These are phyloP conservation scores for Helicostylum pulchrum DNA, from an alignment of 192 early-diverging fungal species.

Conservation along the genomic window DNA sequence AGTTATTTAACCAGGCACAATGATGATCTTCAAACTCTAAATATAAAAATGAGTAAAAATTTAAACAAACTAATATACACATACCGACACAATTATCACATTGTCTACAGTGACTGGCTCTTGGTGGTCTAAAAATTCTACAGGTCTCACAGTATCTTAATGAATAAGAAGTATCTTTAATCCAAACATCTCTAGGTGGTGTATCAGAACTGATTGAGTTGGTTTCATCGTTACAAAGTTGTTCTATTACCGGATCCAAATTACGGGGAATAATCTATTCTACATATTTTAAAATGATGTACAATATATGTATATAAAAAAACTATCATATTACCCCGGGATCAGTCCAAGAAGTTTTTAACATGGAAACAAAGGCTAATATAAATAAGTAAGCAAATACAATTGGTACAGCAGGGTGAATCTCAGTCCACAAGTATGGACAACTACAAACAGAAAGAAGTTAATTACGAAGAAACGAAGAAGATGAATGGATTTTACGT, in stretches of 20 bases:
- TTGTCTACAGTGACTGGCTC: constrained; percentile 81
- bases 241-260: constrained; percentile 56
- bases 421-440: constrained; percentile 59
- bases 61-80: neutral
- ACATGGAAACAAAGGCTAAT: constrained; percentile 61
- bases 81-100: constrained; percentile 89
- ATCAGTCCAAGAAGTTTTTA: constrained; percentile 72
- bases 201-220: constrained; percentile 33
- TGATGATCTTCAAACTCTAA: constrained; percentile 82
- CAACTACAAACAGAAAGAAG: constrained; percentile 41
- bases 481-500: constrained; percentile 31
- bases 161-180: constrained; percentile 58
- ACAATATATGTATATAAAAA: neutral
- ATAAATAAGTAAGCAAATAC: constrained; percentile 66
- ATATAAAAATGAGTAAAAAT: neutral
- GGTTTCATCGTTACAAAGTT: constrained; percentile 35
- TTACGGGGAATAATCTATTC: constrained; percentile 65
- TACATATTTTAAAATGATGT: neutral
- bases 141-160: constrained; percentile 93
- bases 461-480: neutral
- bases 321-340: constrained; percentile 47
- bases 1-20: constrained; percentile 95
- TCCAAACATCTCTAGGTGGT: constrained; percentile 53
- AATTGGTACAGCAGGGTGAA: constrained; percentile 61
- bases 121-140: constrained; percentile 83